A percentile compares a stretch with the other conserved stretches of the same genome.
Conservation (phyloP, 2,329 filamentous ascomycete species). For the Fusarium pseudograminearum region DNA sequence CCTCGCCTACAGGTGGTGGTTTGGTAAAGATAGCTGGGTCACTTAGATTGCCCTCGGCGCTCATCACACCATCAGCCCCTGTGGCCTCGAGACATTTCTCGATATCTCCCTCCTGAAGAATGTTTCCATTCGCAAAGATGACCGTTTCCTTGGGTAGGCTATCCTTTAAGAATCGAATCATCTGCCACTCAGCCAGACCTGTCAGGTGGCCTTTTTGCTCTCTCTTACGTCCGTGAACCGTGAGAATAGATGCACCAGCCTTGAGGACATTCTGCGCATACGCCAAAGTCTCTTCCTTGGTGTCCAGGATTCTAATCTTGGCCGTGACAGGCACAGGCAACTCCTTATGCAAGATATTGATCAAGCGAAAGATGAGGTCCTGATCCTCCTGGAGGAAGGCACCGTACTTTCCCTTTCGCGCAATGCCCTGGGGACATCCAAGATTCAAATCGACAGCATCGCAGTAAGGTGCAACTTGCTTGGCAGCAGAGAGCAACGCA, state of each 20-base stretch:
- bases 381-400: constrained; percentile 96
- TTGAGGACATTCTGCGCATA: constrained; percentile 90
- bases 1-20: constrained; percentile 71
- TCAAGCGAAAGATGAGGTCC: constrained; percentile 82
- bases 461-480: constrained; percentile 84
- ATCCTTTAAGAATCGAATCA: constrained; percentile 84
- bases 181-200: constrained; percentile 91
- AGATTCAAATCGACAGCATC: constrained; percentile 97
- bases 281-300: constrained; percentile 83
- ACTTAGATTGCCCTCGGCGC: constrained; percentile 92
- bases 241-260: constrained; percentile 92
- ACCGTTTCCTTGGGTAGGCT: constrained; percentile 88
- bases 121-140: constrained; percentile 96
- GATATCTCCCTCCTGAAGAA: constrained; percentile 83
- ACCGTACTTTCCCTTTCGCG: constrained; percentile 89
- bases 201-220: constrained; percentile 98
- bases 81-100: constrained; percentile 82
- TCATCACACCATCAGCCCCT: constrained; percentile 94
- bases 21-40: constrained; percentile 88
- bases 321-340: constrained; percentile 89
- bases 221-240: constrained; percentile 87
- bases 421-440: constrained; percentile 96
- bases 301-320: constrained; percentile 92
- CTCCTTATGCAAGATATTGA: constrained; percentile 83
- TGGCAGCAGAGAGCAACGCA: constrained; percentile 82